Base-by-base conservation (phyloP, 805 yeast species). In the Brettanomyces bruxellensis region DNA sequence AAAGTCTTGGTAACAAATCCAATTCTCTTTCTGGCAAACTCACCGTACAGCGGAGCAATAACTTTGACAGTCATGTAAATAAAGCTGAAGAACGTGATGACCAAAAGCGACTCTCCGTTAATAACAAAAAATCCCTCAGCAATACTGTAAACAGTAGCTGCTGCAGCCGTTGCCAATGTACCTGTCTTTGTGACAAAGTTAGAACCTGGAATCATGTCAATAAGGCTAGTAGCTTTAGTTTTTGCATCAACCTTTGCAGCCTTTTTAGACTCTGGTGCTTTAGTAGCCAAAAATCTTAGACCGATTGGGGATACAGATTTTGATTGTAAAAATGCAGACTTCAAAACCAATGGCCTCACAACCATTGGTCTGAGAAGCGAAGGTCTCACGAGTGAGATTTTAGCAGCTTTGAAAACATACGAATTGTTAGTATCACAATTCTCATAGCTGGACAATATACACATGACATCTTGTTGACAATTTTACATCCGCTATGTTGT, bases 151-250 rank as follows among this genome's bases (percentile, higher is more conserved):
- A 91, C 68, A 50, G 95, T 82, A 48, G 95, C 98, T 52, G 97
- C 97, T 51, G 96, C 80, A 51, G 91, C 79, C 46, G 99, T 90
- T 61, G 96, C 96, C 62, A 93, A 75, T 63, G 90, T 78, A 64
- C 97, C 96, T 52, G 97, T 88, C 81, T 93, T 93, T 56, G 96
- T 79, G 57, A 91, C 68, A 58, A 79, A 73, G 61, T 80, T 79
- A 80, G 79, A 83, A 67, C 97, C 97, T 68, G 99, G 99, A 57
- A 93, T 72, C 53, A 96, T 87, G 62, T 86, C 90, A 60, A 91
- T 80, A 69, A 91, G 80, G 45, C 96, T 80, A 62, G 78, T 70
- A 49, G 99, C 99, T 78, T 87, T 87, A 58, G 83, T 76, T 75
- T 88, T 84, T 69, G 96, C 96, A 61, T 90, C 96, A 52, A 70